phyloP scores from a whole-genome alignment of 164 flowering plant genomes.

The Magnolia officinalis region DNA sequence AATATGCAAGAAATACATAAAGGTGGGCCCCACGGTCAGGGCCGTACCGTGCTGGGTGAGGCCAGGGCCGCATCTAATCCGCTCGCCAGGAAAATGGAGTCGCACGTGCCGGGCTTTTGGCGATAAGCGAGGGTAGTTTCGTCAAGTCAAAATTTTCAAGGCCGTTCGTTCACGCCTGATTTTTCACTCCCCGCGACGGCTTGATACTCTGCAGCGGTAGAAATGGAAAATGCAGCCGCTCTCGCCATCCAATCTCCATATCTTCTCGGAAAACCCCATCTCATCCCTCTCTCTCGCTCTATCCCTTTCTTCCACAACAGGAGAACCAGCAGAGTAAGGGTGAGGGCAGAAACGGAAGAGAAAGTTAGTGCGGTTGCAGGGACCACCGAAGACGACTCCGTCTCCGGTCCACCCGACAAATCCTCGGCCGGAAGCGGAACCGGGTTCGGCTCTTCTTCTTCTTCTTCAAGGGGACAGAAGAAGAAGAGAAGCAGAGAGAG shows the following conservation, averaged over 20 bases:
- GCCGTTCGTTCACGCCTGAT: too few species aligned
- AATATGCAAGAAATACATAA: too few species aligned
- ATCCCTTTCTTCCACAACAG: neutral
- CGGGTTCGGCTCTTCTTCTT: slow-evolving; percentile 54
- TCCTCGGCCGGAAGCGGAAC: slow-evolving; percentile 19
- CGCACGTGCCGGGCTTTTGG: too few species aligned
- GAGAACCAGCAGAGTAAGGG: neutral
- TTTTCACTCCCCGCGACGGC: neutral
- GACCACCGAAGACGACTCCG: neutral
- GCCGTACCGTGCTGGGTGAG: too few species aligned
- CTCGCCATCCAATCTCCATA: neutral
- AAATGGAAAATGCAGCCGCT: neutral
- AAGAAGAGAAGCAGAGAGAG: slow-evolving; percentile 44
- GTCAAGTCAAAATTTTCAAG: too few species aligned
- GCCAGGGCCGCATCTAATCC: too few species aligned
- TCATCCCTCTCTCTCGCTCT: neutral
- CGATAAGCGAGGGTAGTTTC: too few species aligned
- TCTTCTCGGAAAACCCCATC: neutral
- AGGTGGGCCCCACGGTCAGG: too few species aligned
- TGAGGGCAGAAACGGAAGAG: slow-evolving; percentile 1
- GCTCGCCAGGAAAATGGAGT: too few species aligned
- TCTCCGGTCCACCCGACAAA: slow-evolving; percentile 20
- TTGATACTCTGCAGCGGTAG: neutral
- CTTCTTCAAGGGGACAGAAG: slow-evolving; percentile 27
- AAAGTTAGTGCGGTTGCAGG: neutral